Conservation (phyloP, 805 yeast genomes). For the Grigorovia humatica region DNA sequence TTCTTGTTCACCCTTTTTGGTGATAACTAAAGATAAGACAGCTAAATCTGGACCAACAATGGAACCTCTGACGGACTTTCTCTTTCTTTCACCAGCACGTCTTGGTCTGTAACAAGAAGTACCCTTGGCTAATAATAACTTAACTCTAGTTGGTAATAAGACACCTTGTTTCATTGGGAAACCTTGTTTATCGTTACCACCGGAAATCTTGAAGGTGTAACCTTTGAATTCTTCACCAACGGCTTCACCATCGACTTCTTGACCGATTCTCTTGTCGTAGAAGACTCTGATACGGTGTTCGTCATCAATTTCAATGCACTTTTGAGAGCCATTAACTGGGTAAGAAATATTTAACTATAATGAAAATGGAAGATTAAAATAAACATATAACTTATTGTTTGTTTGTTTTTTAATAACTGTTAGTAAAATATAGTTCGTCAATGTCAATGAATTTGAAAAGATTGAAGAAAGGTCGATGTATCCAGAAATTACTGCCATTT, state of each 20-base stretch:
- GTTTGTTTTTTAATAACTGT: neutral
- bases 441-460: too few relatives aligned
- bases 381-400: neutral
- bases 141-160: slow-evolving; percentile 98
- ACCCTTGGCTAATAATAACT: slow-evolving; percentile 85
- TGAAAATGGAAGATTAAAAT: slow-evolving; percentile 15
- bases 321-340: slow-evolving; percentile 99
- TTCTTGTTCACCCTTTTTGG: slow-evolving; percentile 95
- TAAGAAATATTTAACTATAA: slow-evolving; percentile 92
- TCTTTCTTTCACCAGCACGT: slow-evolving; percentile 99
- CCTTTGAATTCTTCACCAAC: slow-evolving; percentile 99
- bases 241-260: slow-evolving; percentile 97
- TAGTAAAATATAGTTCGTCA: neutral
- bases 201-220: slow-evolving; percentile 95
- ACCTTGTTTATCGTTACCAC: slow-evolving; percentile 99
- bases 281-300: slow-evolving; percentile 97
- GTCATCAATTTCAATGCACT: slow-evolving; percentile 94
- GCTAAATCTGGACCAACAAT: slow-evolving; percentile 96
- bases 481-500: too few relatives aligned
- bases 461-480: too few relatives aligned
- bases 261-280: slow-evolving; percentile 99
- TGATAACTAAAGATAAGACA: slow-evolving; percentile 84
- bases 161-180: slow-evolving; percentile 99
- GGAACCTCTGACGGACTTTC: slow-evolving; percentile 99
- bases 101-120: slow-evolving; percentile 99